Percentiles rank a stretch among this genome's conserved stretches.
Conservation (phyloP, 495 filamentous ascomycete genomes). For the Hypoxylon trugodes region DNA sequence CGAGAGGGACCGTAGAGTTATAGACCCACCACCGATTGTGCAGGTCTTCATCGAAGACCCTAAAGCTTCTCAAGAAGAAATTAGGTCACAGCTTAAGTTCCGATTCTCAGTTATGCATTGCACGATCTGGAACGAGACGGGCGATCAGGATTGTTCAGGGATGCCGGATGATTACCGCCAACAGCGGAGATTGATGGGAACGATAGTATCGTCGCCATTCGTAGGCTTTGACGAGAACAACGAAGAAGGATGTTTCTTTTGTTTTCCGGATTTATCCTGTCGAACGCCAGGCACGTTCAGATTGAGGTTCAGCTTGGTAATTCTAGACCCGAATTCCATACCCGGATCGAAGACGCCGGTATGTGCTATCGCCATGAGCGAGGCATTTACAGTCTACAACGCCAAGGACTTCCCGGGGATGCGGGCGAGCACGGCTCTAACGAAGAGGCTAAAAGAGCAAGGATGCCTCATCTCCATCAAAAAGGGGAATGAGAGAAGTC, state of each 20-base stretch:
- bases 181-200: slow-evolving; percentile 79
- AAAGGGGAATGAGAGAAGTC: slow-evolving; percentile 75
- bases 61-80: slow-evolving; percentile 61
- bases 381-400: slow-evolving; percentile 86
- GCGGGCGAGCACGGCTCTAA: slow-evolving; percentile 74
- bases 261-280: slow-evolving; percentile 93
- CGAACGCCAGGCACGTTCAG: slow-evolving; percentile 85
- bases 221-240: slow-evolving; percentile 71
- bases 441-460: slow-evolving; percentile 75
- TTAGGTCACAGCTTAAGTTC: slow-evolving; percentile 69
- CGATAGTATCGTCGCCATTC: slow-evolving; percentile 77
- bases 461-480: slow-evolving; percentile 82
- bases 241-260: slow-evolving; percentile 85
- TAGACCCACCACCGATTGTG: slow-evolving; percentile 95
- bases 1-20: slow-evolving; percentile 89
- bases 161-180: slow-evolving; percentile 66
- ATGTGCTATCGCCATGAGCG: slow-evolving; percentile 73
- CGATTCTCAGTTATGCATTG: slow-evolving; percentile 87
- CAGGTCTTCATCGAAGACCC: slow-evolving; percentile 79
- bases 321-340: slow-evolving; percentile 65
- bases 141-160: slow-evolving; percentile 66
- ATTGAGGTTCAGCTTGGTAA: slow-evolving; percentile 87
- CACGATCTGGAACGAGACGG: slow-evolving; percentile 71
- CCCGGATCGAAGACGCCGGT: slow-evolving; percentile 67
- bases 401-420: slow-evolving; percentile 99